These are phyloP conservation scores for Chrysoporthe cubensis DNA, from an alignment of 2,329 filamentous ascomycete species.

Conservation along the genomic window DNA sequence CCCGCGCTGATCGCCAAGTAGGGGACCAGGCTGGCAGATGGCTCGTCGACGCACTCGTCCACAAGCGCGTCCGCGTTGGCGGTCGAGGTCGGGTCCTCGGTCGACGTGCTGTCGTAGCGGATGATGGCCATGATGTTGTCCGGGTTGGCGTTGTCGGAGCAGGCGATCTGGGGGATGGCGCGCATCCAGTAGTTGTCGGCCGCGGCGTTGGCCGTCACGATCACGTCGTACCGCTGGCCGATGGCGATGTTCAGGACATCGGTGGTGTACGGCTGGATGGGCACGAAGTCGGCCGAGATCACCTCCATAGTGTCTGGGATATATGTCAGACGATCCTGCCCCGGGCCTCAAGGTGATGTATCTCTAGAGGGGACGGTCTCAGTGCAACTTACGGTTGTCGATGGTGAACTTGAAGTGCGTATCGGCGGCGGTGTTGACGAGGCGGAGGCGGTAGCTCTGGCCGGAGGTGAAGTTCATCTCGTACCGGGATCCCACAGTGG, in stretches of 20 bases:
- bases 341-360: neutral
- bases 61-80: constrained; percentile 1
- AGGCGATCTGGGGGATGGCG: constrained; percentile 27
- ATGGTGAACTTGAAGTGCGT: constrained; percentile 49
- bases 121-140: constrained; percentile 34
- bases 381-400: constrained; percentile 41
- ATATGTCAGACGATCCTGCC: neutral
- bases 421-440: constrained; percentile 40
- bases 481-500: constrained; percentile 31
- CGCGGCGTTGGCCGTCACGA: constrained; percentile 42
- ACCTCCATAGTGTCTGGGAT: constrained; percentile 46
- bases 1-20: constrained; percentile 21
- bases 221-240: constrained; percentile 44
- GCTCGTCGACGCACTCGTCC: constrained; percentile 29
- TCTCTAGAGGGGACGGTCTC: neutral
- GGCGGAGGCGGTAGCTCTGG: constrained; percentile 2
- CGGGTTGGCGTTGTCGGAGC: constrained; percentile 26
- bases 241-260: constrained; percentile 49
- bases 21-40: constrained; percentile 23
- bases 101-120: constrained; percentile 33
- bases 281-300: constrained; percentile 52
- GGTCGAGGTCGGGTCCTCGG: constrained; percentile 36
- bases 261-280: constrained; percentile 52
- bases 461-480: constrained; percentile 34
- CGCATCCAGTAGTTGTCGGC: constrained; percentile 34